Percentiles rank a stretch among this genome's conserved stretches.
These are phyloP conservation scores for Dorcoceras hygrometricum DNA, from an alignment of 257 asterid species.

Conservation along the genomic window DNA sequence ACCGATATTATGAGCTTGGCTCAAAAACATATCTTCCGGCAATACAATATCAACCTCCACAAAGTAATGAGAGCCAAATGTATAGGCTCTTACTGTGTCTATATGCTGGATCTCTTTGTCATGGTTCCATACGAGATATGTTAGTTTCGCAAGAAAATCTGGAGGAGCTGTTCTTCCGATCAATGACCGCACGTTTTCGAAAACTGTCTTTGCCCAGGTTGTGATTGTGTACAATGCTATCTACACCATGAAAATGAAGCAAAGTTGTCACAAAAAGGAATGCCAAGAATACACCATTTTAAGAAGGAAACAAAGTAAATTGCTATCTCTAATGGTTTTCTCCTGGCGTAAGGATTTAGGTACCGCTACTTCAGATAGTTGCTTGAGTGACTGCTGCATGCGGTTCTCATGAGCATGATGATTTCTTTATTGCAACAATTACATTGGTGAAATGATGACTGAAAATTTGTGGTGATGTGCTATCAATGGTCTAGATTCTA, in stretches of 20 bases:
- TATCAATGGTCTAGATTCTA: background rate
- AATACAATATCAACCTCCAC: conserved; percentile 89
- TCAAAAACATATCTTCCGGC: conserved; percentile 69
- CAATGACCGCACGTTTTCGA: conserved; percentile 76
- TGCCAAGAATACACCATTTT: background rate
- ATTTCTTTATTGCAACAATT: background rate
- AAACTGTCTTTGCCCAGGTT: conserved; percentile 86
- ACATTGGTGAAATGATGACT: background rate
- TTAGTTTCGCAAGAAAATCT: conserved; percentile 74
- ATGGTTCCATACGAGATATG: conserved; percentile 89
- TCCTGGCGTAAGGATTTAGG: no score
- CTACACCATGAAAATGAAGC: conserved; percentile 33
- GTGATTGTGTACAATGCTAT: conserved; percentile 78
- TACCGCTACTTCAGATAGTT: background rate
- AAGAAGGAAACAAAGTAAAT: background rate
- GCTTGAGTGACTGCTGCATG: background rate
- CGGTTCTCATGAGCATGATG: background rate
- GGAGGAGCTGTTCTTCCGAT: conserved; percentile 96
- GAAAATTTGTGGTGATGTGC: background rate
- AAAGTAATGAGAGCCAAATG: conserved; percentile 82
- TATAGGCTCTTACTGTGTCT: conserved; percentile 84
- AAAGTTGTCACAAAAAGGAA: background rate
- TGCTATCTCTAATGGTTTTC: background rate
- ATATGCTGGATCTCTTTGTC: conserved; percentile 68
- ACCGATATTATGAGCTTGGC: conserved; percentile 82